phyloP scores from a whole-genome alignment of 1,139 yeast genomes.

The Debaryomyces psychrophilus region DNA sequence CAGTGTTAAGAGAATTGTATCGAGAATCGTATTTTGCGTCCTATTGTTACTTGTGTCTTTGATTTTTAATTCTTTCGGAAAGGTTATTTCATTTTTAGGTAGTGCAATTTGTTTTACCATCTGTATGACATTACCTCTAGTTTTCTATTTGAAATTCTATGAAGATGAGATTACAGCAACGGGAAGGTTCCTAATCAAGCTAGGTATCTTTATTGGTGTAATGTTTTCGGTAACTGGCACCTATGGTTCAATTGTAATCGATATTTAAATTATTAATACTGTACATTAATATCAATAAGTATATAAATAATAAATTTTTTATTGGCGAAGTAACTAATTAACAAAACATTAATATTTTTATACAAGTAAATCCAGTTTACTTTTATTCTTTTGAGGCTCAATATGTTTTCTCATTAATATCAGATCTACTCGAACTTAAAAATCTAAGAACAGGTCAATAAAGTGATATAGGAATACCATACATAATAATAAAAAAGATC shows the following conservation, averaged over 20 bases:
- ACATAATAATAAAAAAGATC: background rate
- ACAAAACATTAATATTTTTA: background rate
- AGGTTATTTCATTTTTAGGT: constrained; percentile 81
- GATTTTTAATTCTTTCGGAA: constrained; percentile 75
- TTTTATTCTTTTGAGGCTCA: background rate
- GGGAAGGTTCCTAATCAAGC: constrained; percentile 43
- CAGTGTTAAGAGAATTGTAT: constrained; percentile 32
- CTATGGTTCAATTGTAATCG: constrained; percentile 30
- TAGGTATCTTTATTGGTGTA: constrained; percentile 50
- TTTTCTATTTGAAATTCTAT: constrained; percentile 68
- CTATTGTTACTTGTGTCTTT: constrained; percentile 54
- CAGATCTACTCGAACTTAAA: background rate
- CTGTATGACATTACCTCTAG: constrained; percentile 75
- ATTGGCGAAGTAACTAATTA: constrained; percentile 2
- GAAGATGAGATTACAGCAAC: constrained; percentile 42
- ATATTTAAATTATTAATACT: constrained; percentile 10
- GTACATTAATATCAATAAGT: constrained; percentile 1
- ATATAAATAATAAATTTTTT: background rate
- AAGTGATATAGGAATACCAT: background rate
- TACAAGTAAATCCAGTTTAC: constrained; percentile 9
- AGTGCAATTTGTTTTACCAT: constrained; percentile 79
- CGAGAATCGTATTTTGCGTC: constrained; percentile 26
- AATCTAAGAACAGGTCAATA: background rate
- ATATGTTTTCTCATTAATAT: background rate
- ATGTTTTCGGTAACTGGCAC: constrained; percentile 57